Evolutionary conservation across 768 basidiomycete species (phyloP), one percentile per base, ranked within the genome.

Genomic region (Leccinum variicolor): DNA sequence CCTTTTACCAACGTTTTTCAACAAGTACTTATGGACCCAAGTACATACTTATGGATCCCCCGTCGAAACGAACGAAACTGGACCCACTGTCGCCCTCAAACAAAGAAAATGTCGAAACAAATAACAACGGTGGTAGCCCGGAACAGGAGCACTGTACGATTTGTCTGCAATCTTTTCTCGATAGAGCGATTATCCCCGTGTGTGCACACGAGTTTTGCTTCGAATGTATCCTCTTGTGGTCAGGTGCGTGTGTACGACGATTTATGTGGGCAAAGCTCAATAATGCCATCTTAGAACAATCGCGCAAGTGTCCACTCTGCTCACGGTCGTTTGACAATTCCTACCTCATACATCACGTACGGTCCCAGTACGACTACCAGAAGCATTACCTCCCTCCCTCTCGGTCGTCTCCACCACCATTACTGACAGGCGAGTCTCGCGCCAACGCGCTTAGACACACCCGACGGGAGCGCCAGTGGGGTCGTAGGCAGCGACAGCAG

Each of bases 151-250:
- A 85, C 63, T 98, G 94, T 67, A 85, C 88, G 57, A 96, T 98
- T 33, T 98, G 94, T 65, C 76, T 98, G 23, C 91, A 95, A 64
- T 59, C 75, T 11, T 76, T 94, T 52, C 76, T 79, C 14, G 92
- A 97, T 74, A 77, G 89, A 47, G 89, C 94, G 0, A 80, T 95
- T 39, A 77, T 96, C 25, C 91, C 93, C 1, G 80, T 77, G 8
- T 97, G 94, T 71, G 89, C 91, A 2, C 94, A 98, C 76, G 89
- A 91, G 66, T 95, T 95, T 67, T 98, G 94, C 66, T 96, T 96
- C 62, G 90, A 92, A 55, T 98, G 94, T 69, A 79, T 97, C 23
- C 75, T 89, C 49, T 74, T 94, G 1, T 96, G 94, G 94, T 82
- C 89, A 53, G 87, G 90, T 90, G 58, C 62, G 81, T 74, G n/a